These are phyloP conservation scores for Candida sphagnicola DNA, from an alignment of 805 yeast species.

Conservation along the genomic window DNA sequence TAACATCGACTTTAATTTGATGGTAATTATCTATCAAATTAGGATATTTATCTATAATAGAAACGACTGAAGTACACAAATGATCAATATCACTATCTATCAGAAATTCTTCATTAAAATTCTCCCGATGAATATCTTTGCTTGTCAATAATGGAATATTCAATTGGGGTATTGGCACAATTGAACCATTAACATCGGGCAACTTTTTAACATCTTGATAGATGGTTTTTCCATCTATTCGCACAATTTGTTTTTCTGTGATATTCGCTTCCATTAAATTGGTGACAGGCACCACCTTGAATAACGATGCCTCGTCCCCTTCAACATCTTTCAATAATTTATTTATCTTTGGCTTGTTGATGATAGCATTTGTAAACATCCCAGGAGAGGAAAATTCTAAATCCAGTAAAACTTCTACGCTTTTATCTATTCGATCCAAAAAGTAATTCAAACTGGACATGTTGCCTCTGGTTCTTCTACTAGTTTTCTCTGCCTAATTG, in stretches of 20 bases:
- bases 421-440: conserved; percentile 31
- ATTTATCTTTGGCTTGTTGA: conserved; percentile 49
- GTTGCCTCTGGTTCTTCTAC: background rate
- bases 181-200: conserved; percentile 20
- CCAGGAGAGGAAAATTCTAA: conserved; percentile 56
- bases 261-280: background rate
- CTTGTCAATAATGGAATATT: background rate
- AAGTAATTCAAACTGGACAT: conserved; percentile 20
- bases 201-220: conserved; percentile 22
- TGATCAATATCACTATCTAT: background rate
- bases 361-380: conserved; percentile 60
- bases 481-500: too few relatives aligned
- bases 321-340: conserved; percentile 59
- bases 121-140: background rate
- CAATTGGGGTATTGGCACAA: conserved; percentile 25
- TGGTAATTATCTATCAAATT: conserved; percentile 20
- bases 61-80: background rate
- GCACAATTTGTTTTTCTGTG: conserved; percentile 31
- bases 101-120: background rate
- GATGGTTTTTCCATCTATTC: conserved; percentile 47
- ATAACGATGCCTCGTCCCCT: conserved; percentile 47
- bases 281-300: conserved; percentile 29
- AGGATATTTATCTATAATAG: conserved; percentile 9
- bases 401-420: conserved; percentile 36
- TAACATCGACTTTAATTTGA: conserved; percentile 15